Percentiles rank a stretch among this genome's conserved stretches.
phyloP scores from a whole-genome alignment of 2,329 filamentous ascomycete genomes.

The Coniella lustricola region DNA sequence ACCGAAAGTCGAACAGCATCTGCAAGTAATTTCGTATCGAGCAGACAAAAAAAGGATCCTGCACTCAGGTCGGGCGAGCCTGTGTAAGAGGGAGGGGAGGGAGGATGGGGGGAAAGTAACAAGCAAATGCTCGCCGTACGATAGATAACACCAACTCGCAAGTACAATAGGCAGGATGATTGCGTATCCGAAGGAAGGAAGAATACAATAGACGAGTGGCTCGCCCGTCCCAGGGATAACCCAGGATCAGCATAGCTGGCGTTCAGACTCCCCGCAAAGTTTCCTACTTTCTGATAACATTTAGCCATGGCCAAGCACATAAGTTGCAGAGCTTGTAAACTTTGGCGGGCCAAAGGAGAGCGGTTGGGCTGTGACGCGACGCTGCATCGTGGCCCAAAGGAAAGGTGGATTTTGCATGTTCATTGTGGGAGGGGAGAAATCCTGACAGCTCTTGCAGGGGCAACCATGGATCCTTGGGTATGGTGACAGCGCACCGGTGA shows the following conservation, averaged over 20 bases:
- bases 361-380: slow-evolving; percentile 15
- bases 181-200: slow-evolving; percentile 4
- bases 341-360: slow-evolving; percentile 9
- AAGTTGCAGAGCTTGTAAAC: slow-evolving; percentile 9
- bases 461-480: slow-evolving; percentile 12
- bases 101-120: slow-evolving; percentile 8
- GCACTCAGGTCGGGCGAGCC: slow-evolving; percentile 8
- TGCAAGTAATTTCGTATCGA: slow-evolving; percentile 6
- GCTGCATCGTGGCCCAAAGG: slow-evolving; percentile 14
- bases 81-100: not conserved
- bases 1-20: slow-evolving; percentile 11
- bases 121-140: slow-evolving; percentile 1
- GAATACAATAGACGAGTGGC: slow-evolving; percentile 11
- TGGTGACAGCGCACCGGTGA: slow-evolving; percentile 14
- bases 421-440: not conserved
- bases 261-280: slow-evolving; percentile 5
- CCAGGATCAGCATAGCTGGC: slow-evolving; percentile 8
- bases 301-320: not conserved
- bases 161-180: slow-evolving; percentile 2
- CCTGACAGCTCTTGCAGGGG: slow-evolving; percentile 11
- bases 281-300: slow-evolving; percentile 1
- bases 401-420: slow-evolving; percentile 8
- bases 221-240: slow-evolving; percentile 9
- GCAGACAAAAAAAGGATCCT: slow-evolving; percentile 3
- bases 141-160: not conserved